Evolutionary conservation across 768 basidiomycete species (phyloP).

Genomic region (Hydnum rufescens): DNA sequence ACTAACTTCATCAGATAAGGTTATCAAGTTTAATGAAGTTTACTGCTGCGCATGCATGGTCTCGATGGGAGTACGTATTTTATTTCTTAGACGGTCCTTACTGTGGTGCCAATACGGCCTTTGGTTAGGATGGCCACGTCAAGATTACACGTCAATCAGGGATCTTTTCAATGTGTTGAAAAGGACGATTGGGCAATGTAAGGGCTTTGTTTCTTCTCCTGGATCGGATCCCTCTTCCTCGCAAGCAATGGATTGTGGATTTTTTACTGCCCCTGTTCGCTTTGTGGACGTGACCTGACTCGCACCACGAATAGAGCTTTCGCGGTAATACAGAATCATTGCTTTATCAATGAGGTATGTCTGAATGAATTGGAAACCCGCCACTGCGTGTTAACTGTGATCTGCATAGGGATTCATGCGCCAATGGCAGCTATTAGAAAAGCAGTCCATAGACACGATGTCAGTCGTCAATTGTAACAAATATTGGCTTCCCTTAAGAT

Average conservation of each 20-base stretch:
- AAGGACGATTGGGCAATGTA: slow-evolving; percentile 61
- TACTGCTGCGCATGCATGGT: slow-evolving; percentile 65
- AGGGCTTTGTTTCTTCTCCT: slow-evolving; percentile 15
- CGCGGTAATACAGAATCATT: slow-evolving; percentile 83
- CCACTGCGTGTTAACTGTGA: not conserved
- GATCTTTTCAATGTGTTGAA: slow-evolving; percentile 45
- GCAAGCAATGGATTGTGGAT: not conserved
- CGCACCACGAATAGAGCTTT: slow-evolving; percentile 50
- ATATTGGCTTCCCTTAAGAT: not conserved
- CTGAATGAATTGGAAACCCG: not conserved
- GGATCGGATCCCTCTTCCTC: slow-evolving; percentile 1
- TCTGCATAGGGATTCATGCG: slow-evolving; percentile 45
- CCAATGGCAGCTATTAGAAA: slow-evolving; percentile 70
- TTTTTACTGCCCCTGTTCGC: slow-evolving; percentile 6
- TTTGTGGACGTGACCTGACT: no score
- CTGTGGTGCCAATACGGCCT: not conserved
- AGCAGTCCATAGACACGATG: slow-evolving; percentile 80
- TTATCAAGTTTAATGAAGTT: slow-evolving; percentile 39
- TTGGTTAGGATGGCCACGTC: slow-evolving; percentile 59
- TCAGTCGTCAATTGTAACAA: slow-evolving; percentile 17
- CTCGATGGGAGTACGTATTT: slow-evolving; percentile 74
- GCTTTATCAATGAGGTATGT: slow-evolving; percentile 60
- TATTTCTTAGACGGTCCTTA: no score
- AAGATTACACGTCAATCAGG: slow-evolving; percentile 48
- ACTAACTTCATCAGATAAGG: slow-evolving; percentile 51